Conservation (phyloP, 2,329 filamentous ascomycete genomes). For the Scedosporium dehoogii region DNA sequence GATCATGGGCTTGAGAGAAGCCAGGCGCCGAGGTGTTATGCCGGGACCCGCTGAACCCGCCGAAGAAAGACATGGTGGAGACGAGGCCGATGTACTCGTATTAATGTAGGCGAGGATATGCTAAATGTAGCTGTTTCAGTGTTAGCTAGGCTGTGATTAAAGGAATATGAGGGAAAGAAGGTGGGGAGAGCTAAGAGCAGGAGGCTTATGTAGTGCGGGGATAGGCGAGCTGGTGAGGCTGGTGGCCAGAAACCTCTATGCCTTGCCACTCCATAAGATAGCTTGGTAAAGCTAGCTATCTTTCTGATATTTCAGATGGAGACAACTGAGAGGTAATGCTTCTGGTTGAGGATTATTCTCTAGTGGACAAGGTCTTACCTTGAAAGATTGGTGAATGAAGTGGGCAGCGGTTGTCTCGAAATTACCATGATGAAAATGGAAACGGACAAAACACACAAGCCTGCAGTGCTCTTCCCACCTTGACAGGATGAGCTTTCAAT, state of each 20-base stretch:
- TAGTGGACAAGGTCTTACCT: not conserved
- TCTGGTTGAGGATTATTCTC: not conserved
- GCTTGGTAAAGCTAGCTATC: too few relatives aligned
- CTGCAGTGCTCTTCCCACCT: not conserved
- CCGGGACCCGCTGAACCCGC: slow-evolving; percentile 59
- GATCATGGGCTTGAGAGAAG: slow-evolving; percentile 75
- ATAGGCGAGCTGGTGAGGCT: not conserved
- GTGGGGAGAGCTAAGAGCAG: not conserved
- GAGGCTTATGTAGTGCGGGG: not conserved
- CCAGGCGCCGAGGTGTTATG: slow-evolving; percentile 63
- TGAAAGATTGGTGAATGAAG: not conserved
- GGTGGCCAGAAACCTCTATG: not conserved
- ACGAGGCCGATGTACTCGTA: slow-evolving; percentile 4
- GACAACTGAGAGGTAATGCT: not conserved
- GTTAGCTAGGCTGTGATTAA: not conserved
- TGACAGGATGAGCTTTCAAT: not conserved
- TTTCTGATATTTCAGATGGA: not conserved
- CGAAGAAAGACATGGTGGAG: slow-evolving; percentile 75
- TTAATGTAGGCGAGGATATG: slow-evolving; percentile 8
- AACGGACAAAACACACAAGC: not conserved
- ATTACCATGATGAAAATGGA: slow-evolving; percentile 5
- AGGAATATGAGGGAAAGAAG: not conserved
- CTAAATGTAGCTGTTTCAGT: not conserved
- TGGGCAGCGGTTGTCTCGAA: not conserved
- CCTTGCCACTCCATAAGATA: too few relatives aligned